Base-by-base conservation (phyloP, 768 basidiomycete species). In the Serpula lacrymans region DNA sequence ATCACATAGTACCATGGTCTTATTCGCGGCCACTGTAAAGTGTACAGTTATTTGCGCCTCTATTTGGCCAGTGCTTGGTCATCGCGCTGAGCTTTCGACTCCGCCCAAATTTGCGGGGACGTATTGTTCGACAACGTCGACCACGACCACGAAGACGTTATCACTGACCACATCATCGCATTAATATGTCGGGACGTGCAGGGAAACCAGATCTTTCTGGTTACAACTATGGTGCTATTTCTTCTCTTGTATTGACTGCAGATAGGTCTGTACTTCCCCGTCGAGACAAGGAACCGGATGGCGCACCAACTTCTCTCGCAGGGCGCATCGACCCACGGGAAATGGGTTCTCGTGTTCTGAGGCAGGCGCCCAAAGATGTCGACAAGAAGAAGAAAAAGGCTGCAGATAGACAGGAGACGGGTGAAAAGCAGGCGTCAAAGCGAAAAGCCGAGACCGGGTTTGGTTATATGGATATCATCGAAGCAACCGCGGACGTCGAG, bases 181-280 rank as follows among this genome's bases (percentile, higher is more conserved):
- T 27, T 44, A 53, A 28, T 35, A 72, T 72, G 71, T 61, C 71
- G 6, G 58, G 63, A 30, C 61, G 63, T 28, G 60, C 65, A 3
- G 72, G 63, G 45, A 88, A 84, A 69, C 83, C 79, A 38, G 90
- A 95, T 64, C 66, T 88, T 53, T 91, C 89, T 47, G 82, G 81
- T 31, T 97, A 93, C 79, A 96, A 96, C 71, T 97, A 98, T 75
- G 82, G 86, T 33, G 89, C 89, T 40, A 94, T 97, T 58, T 91
- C 91, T 21, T 93, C 90, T 16, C 77, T 97, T 31, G 95, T 98
- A 32, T 74, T 97, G 56, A 93, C 88, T n/a, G 90, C 95, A 10
- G 86, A 90, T 67, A 73, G 83, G 39, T 85, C 87, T 37, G 77
- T 74, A 2, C 67, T 91, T 37, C 88, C 88, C 14, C 77, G 91